Evolutionary conservation across 805 yeast species (phyloP).

Genomic region (Candida silvatica): DNA sequence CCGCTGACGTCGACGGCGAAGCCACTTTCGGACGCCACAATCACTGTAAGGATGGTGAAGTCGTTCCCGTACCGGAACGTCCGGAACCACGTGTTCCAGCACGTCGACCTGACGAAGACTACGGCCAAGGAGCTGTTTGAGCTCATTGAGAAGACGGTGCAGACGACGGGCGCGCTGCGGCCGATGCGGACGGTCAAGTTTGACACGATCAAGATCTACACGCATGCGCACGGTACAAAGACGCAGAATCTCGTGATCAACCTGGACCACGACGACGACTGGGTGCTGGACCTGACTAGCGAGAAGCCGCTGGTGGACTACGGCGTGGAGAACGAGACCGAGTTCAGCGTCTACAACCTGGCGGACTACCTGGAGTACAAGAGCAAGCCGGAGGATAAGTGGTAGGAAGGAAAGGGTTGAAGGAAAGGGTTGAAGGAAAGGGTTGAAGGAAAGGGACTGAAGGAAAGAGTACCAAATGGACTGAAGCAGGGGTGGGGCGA

Average conservation of each 20-base stretch:
- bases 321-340: constrained; percentile 82
- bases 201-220: constrained; percentile 77
- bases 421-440: no score
- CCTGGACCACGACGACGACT: constrained; percentile 66
- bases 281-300: constrained; percentile 45
- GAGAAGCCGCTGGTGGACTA: constrained; percentile 38
- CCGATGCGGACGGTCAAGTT: constrained; percentile 74
- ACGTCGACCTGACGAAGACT: constrained; percentile 60
- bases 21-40: constrained; percentile 61
- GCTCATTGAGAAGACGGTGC: constrained; percentile 34
- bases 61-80: constrained; percentile 90
- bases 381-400: constrained; percentile 81
- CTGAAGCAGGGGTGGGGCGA: no score
- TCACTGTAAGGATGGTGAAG: constrained; percentile 82
- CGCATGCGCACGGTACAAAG: constrained; percentile 92
- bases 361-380: constrained; percentile 61
- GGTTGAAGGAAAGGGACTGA: no score
- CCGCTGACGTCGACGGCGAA: constrained; percentile 75
- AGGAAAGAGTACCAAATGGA: no score
- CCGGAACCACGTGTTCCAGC: constrained; percentile 59
- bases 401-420: constrained; percentile 48
- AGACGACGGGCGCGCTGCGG: constrained; percentile 57
- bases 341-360: constrained; percentile 70
- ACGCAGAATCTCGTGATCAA: constrained; percentile 89
- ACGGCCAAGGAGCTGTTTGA: constrained; percentile 60